These are phyloP conservation scores for Trichosporon sp. DNA, from an alignment of 1,284 basidiomycete species.

Conservation along the genomic window DNA sequence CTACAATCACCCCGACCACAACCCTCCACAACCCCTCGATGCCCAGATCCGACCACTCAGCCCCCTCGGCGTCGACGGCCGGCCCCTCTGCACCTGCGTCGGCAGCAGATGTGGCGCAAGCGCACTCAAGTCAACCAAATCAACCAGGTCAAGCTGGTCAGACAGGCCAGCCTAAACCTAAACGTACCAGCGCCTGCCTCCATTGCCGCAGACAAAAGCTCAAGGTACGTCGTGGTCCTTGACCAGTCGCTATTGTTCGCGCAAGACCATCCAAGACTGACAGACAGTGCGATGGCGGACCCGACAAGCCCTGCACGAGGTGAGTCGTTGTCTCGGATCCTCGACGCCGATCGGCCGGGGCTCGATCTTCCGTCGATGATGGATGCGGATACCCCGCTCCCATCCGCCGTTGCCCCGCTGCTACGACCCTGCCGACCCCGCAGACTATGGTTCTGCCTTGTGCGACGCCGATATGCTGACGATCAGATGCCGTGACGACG, in stretches of 20 bases:
- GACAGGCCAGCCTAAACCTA: neutral
- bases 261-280: neutral
- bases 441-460: neutral
- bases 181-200: conserved; percentile 16
- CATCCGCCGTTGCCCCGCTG: too few species aligned
- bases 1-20: neutral
- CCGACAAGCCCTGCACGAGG: conserved; percentile 12
- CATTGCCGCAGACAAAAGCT: conserved; percentile 21
- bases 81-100: neutral
- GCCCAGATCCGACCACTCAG: conserved; percentile 1
- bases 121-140: neutral
- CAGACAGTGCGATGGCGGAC: conserved; percentile 13
- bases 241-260: neutral
- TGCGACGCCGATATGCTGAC: conserved; percentile 1
- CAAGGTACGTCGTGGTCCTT: conserved; percentile 16
- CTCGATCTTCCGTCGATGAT: too few species aligned
- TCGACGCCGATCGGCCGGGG: neutral
- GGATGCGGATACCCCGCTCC: too few species aligned
- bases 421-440: neutral
- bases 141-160: neutral
- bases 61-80: neutral
- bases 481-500: conserved; percentile 12
- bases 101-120: too few species aligned
- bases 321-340: neutral
- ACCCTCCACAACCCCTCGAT: neutral